phyloP scores from a whole-genome alignment of 2,329 filamentous ascomycete genomes.

The Nemania sp. region DNA sequence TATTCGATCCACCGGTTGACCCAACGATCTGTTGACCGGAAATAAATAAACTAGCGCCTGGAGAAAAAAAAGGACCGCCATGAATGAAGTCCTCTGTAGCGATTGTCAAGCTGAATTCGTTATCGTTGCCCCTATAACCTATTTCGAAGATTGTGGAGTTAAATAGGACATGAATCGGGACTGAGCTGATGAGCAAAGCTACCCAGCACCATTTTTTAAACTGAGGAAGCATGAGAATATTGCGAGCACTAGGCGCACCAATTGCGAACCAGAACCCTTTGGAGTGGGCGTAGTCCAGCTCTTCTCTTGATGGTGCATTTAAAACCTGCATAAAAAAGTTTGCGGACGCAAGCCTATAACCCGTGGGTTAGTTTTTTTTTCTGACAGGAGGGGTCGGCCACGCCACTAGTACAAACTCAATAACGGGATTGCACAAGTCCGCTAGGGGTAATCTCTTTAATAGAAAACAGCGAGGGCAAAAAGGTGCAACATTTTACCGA shows the following conservation, averaged over 20 bases:
- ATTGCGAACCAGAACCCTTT: constrained; percentile 49
- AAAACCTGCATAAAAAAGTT: constrained; percentile 50
- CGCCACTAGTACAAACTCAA: no score
- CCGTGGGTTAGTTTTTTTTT: no score
- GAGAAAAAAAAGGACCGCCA: no score
- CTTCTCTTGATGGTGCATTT: constrained; percentile 52
- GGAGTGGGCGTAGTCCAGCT: constrained; percentile 54
- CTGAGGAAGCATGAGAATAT: constrained; percentile 37
- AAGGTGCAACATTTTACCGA: no score
- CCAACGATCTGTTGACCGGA: no score
- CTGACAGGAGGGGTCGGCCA: no score
- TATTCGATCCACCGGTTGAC: no score
- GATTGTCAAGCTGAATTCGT: not conserved
- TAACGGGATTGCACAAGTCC: no score
- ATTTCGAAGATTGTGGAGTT: constrained; percentile 36
- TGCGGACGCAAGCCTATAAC: no score
- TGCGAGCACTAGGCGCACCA: constrained; percentile 49
- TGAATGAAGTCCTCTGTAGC: not conserved
- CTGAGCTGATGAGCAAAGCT: constrained; percentile 30
- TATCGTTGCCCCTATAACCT: not conserved
- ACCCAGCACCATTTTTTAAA: constrained; percentile 30
- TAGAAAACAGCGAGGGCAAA: no score
- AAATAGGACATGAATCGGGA: constrained; percentile 39
- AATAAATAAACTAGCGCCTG: no score
- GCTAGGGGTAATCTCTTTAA: no score